These are phyloP conservation scores for Fusarium armeniacum DNA, from an alignment of 2,329 filamentous ascomycete species.

Conservation along the genomic window DNA sequence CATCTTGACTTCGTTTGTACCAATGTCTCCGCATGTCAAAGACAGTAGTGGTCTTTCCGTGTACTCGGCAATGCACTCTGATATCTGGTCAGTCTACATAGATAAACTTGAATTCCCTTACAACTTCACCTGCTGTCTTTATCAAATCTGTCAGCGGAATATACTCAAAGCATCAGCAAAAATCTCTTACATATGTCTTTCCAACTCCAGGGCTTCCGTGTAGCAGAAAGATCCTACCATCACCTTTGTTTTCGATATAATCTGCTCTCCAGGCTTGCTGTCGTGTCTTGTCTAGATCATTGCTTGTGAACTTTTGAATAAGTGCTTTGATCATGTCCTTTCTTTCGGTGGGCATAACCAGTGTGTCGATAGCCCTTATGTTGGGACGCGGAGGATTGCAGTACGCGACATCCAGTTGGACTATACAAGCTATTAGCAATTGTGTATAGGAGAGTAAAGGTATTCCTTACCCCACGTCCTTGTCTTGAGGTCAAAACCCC, in stretches of 20 bases:
- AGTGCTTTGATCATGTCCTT: neutral
- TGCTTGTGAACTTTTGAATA: neutral
- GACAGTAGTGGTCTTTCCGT: neutral
- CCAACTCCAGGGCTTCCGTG: neutral
- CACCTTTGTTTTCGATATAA: neutral
- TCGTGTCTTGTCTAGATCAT: neutral
- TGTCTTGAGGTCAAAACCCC: neutral
- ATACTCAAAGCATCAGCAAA: rapidly evolving
- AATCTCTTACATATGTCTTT: neutral
- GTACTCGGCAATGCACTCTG: neutral
- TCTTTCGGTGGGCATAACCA: neutral
- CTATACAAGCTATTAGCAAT: neutral
- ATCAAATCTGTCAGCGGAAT: rapidly evolving
- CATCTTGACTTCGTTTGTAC: constrained; percentile 1
- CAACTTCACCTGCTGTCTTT: neutral
- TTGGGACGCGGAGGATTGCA: neutral
- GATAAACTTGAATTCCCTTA: rapidly evolving
- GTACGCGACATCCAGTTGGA: neutral
- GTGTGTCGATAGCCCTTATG: neutral
- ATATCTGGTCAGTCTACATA: neutral
- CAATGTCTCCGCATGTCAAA: neutral
- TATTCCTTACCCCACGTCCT: neutral
- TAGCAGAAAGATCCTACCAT: neutral
- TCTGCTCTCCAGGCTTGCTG: neutral
- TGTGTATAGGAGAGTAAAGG: rapidly evolving